Evolutionary conservation across 2,329 filamentous ascomycete genomes (phyloP).

Genomic region (Aphanocladium album): DNA sequence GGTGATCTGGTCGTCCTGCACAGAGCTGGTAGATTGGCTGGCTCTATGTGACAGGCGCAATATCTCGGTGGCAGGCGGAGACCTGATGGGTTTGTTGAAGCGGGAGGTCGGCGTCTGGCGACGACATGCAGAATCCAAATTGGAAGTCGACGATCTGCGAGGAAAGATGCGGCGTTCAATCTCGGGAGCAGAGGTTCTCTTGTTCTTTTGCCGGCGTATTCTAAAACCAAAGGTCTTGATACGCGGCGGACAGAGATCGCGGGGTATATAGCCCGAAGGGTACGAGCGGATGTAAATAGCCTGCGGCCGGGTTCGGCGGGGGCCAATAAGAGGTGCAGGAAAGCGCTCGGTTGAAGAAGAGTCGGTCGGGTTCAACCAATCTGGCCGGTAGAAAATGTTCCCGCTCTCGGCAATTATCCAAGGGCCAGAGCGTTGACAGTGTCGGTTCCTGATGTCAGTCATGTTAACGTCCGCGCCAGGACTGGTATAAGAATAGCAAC

Average conservation of each 20-base stretch:
- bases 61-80: background rate
- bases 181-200: background rate
- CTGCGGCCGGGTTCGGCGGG: conserved; percentile 34
- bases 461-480: background rate
- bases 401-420: conserved; percentile 22
- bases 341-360: conserved; percentile 16
- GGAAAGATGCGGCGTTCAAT: background rate
- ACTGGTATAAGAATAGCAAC: background rate
- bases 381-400: conserved; percentile 27
- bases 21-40: background rate
- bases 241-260: conserved; percentile 36
- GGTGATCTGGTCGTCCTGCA: background rate
- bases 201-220: background rate
- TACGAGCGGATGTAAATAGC: conserved; percentile 39
- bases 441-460: background rate
- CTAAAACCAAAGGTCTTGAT: conserved; percentile 22
- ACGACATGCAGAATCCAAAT: background rate
- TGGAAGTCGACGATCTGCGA: background rate
- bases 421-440: background rate
- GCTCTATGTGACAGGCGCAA: background rate
- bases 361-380: conserved; percentile 13
- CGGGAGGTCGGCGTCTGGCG: background rate
- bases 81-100: background rate
- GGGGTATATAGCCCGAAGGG: conserved; percentile 39
- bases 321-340: conserved; percentile 35